These are phyloP conservation scores for Micromonas pusilla DNA, from an alignment of 139 green algal genomes.

Conservation along the genomic window DNA sequence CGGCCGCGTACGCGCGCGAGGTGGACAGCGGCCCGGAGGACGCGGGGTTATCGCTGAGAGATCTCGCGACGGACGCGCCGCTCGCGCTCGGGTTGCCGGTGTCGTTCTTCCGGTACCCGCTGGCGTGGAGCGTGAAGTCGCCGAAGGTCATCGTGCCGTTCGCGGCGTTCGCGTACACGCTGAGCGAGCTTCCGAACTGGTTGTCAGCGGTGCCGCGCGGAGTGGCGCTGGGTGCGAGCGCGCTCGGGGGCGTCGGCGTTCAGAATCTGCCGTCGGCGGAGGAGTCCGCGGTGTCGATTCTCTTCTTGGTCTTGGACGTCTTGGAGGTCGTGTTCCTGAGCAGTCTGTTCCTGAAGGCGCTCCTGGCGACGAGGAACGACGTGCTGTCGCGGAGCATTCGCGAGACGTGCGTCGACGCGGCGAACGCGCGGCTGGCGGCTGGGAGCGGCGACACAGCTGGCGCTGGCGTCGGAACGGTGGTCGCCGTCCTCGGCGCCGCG, in stretches of 20 bases:
- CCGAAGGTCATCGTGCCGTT: slow-evolving; percentile 19
- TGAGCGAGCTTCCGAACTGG: background rate
- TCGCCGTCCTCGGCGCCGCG: slow-evolving; percentile 30
- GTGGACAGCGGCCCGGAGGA: background rate
- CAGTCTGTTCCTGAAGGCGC: slow-evolving; percentile 15
- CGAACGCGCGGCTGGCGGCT: too few relatives aligned
- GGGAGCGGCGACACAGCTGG: background rate
- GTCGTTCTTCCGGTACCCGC: slow-evolving; percentile 22
- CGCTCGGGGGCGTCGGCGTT: background rate
- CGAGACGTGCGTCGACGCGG: background rate
- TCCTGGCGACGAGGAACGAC: slow-evolving; percentile 26
- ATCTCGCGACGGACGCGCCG: background rate
- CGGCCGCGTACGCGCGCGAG: background rate
- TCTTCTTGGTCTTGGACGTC: slow-evolving; percentile 13
- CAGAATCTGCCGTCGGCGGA: background rate
- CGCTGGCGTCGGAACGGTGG: background rate
- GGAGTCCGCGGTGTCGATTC: background rate
- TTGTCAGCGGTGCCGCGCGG: background rate
- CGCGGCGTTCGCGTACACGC: background rate
- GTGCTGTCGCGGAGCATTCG: slow-evolving; percentile 4
- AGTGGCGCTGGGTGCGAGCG: background rate
- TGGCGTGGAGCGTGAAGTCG: slow-evolving; percentile 25
- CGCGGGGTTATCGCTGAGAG: background rate
- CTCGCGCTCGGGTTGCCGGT: slow-evolving; percentile 8
- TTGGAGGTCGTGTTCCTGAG: slow-evolving; percentile 10